Conservation (phyloP, 164 flowering plant genomes). For the Platanus orientalis region DNA sequence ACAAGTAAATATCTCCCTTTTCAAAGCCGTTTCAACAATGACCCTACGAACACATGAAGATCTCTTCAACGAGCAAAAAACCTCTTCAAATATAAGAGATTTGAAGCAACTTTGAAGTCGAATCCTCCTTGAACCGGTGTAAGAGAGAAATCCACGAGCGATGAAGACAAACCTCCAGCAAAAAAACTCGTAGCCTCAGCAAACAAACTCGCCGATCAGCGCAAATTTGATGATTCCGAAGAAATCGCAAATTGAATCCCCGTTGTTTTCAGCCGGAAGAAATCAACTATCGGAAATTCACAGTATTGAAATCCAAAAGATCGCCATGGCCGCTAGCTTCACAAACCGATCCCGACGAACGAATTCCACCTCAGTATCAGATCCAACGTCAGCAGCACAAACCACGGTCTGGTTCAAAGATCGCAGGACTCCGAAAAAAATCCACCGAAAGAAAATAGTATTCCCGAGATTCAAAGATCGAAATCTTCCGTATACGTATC, state of each 20-base stretch:
- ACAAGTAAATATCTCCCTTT: conserved; percentile 14
- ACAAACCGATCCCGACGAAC: background rate
- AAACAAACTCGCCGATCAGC: conserved; percentile 1
- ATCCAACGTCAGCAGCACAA: background rate
- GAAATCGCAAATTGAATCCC: background rate
- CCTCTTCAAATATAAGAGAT: background rate
- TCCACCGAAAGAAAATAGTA: no score
- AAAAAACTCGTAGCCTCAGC: background rate
- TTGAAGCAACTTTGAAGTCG: background rate
- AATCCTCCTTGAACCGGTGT: background rate
- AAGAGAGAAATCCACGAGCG: background rate
- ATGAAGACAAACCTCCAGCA: background rate
- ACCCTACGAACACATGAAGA: background rate
- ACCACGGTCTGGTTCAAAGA: background rate
- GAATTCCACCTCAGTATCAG: background rate
- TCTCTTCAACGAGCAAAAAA: background rate
- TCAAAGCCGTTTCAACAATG: no score
- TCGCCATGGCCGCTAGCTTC: background rate
- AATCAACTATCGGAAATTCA: background rate
- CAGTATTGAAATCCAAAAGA: background rate
- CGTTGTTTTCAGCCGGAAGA: background rate
- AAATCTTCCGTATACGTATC: no score
- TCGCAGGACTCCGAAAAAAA: no score
- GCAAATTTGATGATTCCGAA: background rate
- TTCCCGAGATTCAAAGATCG: no score